Evolutionary conservation across 2,329 filamentous ascomycete species (phyloP), one percentile per base, ranked within the genome.

Genomic region (Fusarium caatingaense): DNA sequence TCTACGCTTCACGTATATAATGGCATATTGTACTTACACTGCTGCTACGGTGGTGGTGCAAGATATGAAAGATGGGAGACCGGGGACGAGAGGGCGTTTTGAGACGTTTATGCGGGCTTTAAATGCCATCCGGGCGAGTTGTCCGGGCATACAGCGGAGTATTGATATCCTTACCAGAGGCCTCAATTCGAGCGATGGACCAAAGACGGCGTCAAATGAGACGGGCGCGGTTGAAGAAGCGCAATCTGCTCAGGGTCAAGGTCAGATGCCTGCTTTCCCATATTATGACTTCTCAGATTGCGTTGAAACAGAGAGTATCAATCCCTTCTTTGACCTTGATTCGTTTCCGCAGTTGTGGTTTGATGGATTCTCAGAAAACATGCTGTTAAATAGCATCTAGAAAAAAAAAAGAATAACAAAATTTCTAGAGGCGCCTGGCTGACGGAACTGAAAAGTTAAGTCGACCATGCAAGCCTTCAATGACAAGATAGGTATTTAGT

Each of bases 1-100:
- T 12, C 27, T 32, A 1, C 49, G 49, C 0, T 59, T 59, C 1
- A 56, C 56, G 7, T 59, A 59, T 23, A 56, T 59, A n/a, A 59
- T 59, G 56, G 49, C 56, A 1, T 59, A 59, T 7, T 59, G 56
- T 5, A 59, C 56, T 5, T 59, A 59, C 1, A 59, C 37, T 1
- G 49, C 56, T 23, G 49, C 56, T 16, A 59, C 56, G 0, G 48
- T 59, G 1, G 27, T 59, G 2, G 49, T 59, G 3, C 27, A 59
- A 2, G 56, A 56, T 15, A 59, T 56, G 56, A 59, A 59, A 23
- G 28, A 16, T 15, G 37, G 56, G 1, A 21, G n/a, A 8, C 21
- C 21, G 7, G 28, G 25, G 11, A 59, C 56, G 1, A 11, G 2
- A 1, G 5, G 7, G 5, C 49, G 49, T 15, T 23, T 56, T 20